Percentiles rank a stretch among this genome's conserved stretches.
Conservation (phyloP, 163 green algal genomes). For the Chlorella variabilis region DNA sequence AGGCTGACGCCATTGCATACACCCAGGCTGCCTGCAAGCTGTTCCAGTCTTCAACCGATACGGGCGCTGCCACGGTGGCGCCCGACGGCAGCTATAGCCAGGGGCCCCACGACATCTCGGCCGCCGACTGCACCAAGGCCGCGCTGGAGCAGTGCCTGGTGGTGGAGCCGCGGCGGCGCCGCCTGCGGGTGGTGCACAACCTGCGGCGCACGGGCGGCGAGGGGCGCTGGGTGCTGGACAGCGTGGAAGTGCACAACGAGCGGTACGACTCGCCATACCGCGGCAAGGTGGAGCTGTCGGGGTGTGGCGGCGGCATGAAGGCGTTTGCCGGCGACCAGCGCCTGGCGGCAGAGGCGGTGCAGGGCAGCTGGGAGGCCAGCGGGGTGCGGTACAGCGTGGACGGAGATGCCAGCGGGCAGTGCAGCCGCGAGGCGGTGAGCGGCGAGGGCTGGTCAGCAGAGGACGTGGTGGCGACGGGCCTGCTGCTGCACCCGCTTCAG, state of each 20-base stretch:
- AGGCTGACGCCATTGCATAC: constrained; percentile 82
- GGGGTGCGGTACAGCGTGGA: constrained; percentile 11
- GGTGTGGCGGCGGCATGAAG: constrained; percentile 55
- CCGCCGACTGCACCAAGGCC: neutral
- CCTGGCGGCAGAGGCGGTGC: constrained; percentile 1
- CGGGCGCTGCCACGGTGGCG: neutral
- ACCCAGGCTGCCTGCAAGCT: constrained; percentile 55
- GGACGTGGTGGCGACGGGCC: neutral
- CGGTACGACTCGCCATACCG: constrained; percentile 45
- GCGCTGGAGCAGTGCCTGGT: constrained; percentile 19
- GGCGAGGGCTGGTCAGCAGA: neutral
- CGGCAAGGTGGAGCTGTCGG: constrained; percentile 49
- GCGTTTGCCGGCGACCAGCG: constrained; percentile 21
- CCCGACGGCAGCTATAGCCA: constrained; percentile 1
- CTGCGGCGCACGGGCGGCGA: constrained; percentile 21
- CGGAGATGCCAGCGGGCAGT: neutral
- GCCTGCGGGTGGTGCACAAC: constrained; percentile 53
- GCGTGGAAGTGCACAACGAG: constrained; percentile 59
- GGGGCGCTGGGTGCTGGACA: constrained; percentile 30
- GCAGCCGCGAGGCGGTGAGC: neutral
- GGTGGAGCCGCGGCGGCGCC: constrained; percentile 3
- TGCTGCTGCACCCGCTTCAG: constrained; percentile 8
- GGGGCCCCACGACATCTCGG: neutral
- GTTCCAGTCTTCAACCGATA: neutral
- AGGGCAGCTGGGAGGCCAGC: constrained; percentile 8